phyloP scores from a whole-genome alignment of 2,329 filamentous ascomycete species.

The Aspergillus flavus region DNA sequence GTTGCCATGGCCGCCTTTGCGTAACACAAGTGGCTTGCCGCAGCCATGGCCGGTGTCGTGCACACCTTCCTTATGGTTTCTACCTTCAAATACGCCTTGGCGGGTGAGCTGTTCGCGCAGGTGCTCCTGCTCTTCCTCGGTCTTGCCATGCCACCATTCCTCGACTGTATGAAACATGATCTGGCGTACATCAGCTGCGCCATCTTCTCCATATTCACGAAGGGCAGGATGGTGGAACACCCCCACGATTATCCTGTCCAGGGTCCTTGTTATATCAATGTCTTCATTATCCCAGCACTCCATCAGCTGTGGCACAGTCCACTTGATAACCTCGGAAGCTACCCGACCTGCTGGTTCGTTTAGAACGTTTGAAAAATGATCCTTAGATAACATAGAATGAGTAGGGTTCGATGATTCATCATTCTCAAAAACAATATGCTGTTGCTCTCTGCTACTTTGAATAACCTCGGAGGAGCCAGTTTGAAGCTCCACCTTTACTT shows the following conservation, averaged over 20 bases:
- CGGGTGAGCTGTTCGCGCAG: slow-evolving; percentile 76
- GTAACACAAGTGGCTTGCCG: slow-evolving; percentile 76
- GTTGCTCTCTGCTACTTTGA: slow-evolving; percentile 77
- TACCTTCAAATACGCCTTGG: slow-evolving; percentile 72
- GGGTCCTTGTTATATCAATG: slow-evolving; percentile 67
- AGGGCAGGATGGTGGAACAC: slow-evolving; percentile 89
- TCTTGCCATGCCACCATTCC: slow-evolving; percentile 77
- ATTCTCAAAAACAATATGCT: slow-evolving; percentile 83
- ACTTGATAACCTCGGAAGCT: slow-evolving; percentile 75
- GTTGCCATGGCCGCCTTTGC: slow-evolving; percentile 53
- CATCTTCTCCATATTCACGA: slow-evolving; percentile 69
- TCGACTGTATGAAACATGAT: slow-evolving; percentile 80
- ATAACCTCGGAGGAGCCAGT: slow-evolving; percentile 88
- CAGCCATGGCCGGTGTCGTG: slow-evolving; percentile 85
- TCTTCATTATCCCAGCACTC: slow-evolving; percentile 80
- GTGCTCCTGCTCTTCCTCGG: slow-evolving; percentile 62
- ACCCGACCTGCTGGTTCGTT: slow-evolving; percentile 87
- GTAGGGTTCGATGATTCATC: slow-evolving; percentile 78
- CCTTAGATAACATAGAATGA: slow-evolving; percentile 94
- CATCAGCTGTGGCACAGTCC: slow-evolving; percentile 89
- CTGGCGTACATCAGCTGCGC: slow-evolving; percentile 69
- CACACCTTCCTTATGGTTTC: slow-evolving; percentile 86
- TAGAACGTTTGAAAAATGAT: slow-evolving; percentile 88
- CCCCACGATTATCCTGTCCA: slow-evolving; percentile 77
- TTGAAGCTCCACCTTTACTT: slow-evolving; percentile 83